Base-by-base conservation (phyloP, 2,329 filamentous ascomycete species). In the Ophidiomyces ophidiicola region DNA sequence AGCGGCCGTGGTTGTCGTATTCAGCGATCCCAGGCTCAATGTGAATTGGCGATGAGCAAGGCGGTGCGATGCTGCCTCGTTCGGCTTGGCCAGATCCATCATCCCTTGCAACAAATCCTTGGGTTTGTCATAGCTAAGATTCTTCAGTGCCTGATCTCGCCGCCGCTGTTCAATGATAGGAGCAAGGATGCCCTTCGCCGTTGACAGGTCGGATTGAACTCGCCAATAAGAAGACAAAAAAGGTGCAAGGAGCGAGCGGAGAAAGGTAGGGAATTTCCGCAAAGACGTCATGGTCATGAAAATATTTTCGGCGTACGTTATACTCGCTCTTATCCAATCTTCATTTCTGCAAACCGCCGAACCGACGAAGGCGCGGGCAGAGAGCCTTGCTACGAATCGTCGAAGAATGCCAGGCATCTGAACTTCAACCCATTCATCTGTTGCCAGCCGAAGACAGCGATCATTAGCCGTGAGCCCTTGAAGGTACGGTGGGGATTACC, bases 321-420 rank as follows among this genome's bases (percentile, higher is more conserved):
- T 54, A 24, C 54, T 47, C 2, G 55, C 50, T 0, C 53, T 41
- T 11, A 64, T 48, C 62, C 64, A 67, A 38, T 56, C 48, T 39
- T 56, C 48, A 41, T 65, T 60, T 17, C 53, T 52, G 36, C 57
- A 59, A 5, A 63, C 46, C 4, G 46, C 43, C 3, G 56, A 49
- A 12, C 64, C 62, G 20, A 61, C 53, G 36, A 67, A 60, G 28
- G 67, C 52, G 12, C 62, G 55, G 1, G 59, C 57, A 1, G 61
- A 61, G 4, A 64, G 48, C 11, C 63, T 57, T 6, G 59, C 53
- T 20, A 67, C 53, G 4, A 66, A 15, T n/a, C 42, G 42, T 6
- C 39, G 32, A 6, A 43, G 8, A 10, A 38, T 24, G 6, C 26
- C 25, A 25, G 30, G 28, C 36, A 38, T 38, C 17, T 15, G 26